Base-by-base conservation (phyloP, 805 yeast species). In the Sugiyamaella chiloensis region DNA sequence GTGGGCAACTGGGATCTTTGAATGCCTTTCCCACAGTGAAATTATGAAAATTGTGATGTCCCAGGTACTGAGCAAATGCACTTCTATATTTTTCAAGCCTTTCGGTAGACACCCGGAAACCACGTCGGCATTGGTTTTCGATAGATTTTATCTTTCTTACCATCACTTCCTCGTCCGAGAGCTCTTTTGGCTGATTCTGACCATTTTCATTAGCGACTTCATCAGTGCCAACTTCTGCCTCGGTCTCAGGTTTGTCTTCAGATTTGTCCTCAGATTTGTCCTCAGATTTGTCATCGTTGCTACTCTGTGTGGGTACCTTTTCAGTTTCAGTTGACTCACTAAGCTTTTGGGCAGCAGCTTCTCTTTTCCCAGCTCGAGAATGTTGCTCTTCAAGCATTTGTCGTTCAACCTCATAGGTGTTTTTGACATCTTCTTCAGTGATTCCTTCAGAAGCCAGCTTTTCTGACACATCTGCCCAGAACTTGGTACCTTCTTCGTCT, bases 31-130 rank as follows among this genome's bases (percentile, higher is more conserved):
- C 93, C 35, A 85, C 65, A 0, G 96, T 87, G 68, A 83, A 87
- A 63, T 87, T 87, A 63, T 86, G 93, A 76, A 91, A 93, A 64
- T 91, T 91, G 67, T 91, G 96, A 31, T 89, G 81, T 12, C 97
- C 97, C 52, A 81, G 75, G 62, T 86, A 93, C 46, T 76, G 72
- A 42, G 79, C 69, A 77, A 93, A 78, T 3, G 89, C 85, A 16
- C 75, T 71, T 56, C 90, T 75, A 60, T 91, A 75, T 39, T 74
- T 60, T 5, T 74, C 74, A 29, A 93, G 71, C 52, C 89, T 80
- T 37, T 76, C 84, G 0, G 68, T 40, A 5, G 84, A 74, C 16
- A 87, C 75, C 50, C 96, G 76, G 64, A 77, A 93, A 8, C 72
- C 69, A 60, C 91, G 76, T 58, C 96, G 79, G 44, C 79, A 73